Percentiles rank a stretch among this genome's conserved stretches.
Evolutionary conservation across 306 rosid genomes (phyloP).

Genomic region (Acacia acuminata): DNA sequence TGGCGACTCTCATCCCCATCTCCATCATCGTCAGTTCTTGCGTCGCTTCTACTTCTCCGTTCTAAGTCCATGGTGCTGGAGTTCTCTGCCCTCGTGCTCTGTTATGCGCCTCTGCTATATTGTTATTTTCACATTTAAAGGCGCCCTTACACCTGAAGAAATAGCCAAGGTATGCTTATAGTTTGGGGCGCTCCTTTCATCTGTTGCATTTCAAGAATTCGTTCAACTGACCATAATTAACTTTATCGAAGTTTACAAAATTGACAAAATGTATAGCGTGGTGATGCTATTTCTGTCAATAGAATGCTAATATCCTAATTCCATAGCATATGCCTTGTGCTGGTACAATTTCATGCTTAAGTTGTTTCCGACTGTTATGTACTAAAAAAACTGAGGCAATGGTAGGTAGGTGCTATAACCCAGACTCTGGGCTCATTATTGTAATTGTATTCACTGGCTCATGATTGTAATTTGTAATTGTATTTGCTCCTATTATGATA

Average conservation of each 20-base stretch:
- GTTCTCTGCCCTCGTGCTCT: too few relatives aligned
- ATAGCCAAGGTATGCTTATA: constrained; percentile 63
- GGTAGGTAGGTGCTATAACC: too few relatives aligned
- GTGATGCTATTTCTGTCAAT: background rate
- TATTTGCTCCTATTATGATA: background rate
- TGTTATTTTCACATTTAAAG: too few relatives aligned
- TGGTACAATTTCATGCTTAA: background rate
- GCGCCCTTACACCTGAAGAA: constrained; percentile 70
- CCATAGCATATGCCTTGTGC: background rate
- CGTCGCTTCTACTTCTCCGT: too few relatives aligned
- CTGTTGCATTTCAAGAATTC: background rate
- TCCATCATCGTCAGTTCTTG: too few relatives aligned
- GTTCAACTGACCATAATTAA: background rate
- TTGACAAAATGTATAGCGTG: background rate
- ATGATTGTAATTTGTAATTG: background rate
- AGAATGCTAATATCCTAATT: background rate
- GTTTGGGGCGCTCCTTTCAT: background rate
- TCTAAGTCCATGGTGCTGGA: too few relatives aligned
- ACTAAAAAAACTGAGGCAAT: background rate
- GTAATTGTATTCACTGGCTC: background rate
- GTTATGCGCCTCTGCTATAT: too few relatives aligned
- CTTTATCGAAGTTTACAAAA: background rate
- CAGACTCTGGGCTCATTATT: too few relatives aligned
- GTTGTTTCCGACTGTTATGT: background rate
- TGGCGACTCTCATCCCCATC: too few relatives aligned